These are phyloP conservation scores for Fremontodendron californicum DNA, from an alignment of 345 rosid genomes.

Conservation along the genomic window DNA sequence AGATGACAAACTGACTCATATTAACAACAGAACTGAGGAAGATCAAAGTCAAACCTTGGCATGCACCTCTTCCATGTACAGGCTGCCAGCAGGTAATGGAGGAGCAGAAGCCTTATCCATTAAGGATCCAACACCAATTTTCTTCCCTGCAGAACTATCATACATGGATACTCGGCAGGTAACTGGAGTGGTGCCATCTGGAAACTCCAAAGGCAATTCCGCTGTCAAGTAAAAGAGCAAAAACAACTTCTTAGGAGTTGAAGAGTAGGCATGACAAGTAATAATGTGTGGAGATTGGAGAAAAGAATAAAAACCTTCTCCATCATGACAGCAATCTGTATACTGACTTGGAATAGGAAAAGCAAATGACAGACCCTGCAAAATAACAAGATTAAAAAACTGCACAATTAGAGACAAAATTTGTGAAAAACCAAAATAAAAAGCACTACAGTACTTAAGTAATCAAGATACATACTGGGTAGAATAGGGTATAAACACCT, in stretches of 20 bases:
- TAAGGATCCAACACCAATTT: conserved; percentile 73
- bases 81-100: conserved; percentile 65
- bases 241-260: conserved; percentile 7
- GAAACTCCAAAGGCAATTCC: conserved; percentile 92
- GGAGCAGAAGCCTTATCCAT: conserved; percentile 89
- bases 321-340: conserved; percentile 71
- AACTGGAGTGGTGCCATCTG: conserved; percentile 98
- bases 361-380: conserved; percentile 94
- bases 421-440: background rate
- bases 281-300: background rate
- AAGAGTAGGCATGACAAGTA: conserved; percentile 11
- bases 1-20: conserved; percentile 1
- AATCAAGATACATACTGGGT: conserved; percentile 56
- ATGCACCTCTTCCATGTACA: conserved; percentile 93
- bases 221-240: conserved; percentile 38
- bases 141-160: conserved; percentile 74
- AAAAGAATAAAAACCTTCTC: conserved; percentile 58
- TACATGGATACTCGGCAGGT: conserved; percentile 91
- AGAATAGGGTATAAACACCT: conserved; percentile 80
- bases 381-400: conserved; percentile 15
- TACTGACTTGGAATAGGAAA: conserved; percentile 94
- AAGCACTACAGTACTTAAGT: background rate
- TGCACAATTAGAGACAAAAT: background rate
- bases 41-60: conserved; percentile 57
- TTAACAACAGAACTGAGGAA: conserved; percentile 7